Base-by-base conservation (phyloP, 352 stramenopile species). In the Globisporangium spinosum region DNA sequence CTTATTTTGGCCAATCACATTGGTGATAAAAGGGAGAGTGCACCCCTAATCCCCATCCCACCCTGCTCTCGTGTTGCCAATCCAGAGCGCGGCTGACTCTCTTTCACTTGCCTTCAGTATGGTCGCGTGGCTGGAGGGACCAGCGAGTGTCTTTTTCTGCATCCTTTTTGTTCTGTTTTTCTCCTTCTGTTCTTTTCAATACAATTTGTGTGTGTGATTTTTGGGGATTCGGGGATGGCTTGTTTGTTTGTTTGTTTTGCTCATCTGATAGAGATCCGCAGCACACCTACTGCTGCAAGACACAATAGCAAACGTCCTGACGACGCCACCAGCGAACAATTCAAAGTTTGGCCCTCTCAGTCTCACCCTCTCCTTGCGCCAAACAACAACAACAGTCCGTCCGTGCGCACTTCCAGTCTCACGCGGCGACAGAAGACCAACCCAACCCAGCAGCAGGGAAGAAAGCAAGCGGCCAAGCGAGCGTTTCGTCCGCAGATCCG, bases 1-100 rank as follows among this genome's bases (percentile, higher is more conserved):
- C 5, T 40, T 5, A 59, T 35, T 63, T 35, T 63, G 40, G n/a
- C 58, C 58, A 63, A 63, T 63, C n/a, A 53, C 12, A 32, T 59
- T 12, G 58, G 1, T 22, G 23, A 29, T 63, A 10, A 51, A 51
- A 51, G 34, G 58, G 56, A 32, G 34, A 63, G 57, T 63, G 58
- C 58, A 38, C 8, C 32, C 58, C 58, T 12, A 63, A 54, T 35
- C 58, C 3, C 35, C 3, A 22, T 51, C n/a, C 10, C 12, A 34
- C 54, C 20, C 23, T 58, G 38, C 25, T 23, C 53, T 38, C 32
- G 12, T 38, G 15, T 23, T 38, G 12, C 25, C 49, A 57, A 57
- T 57, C 1, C 29, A 32, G n/a, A 56, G 20, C 27, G 17, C 27
- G 34, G 57, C 57, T 62, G 57, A 54, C 35, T 53, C 58, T 53